Conservation (phyloP, 768 basidiomycete species). For the Rubroboletus satanas region DNA sequence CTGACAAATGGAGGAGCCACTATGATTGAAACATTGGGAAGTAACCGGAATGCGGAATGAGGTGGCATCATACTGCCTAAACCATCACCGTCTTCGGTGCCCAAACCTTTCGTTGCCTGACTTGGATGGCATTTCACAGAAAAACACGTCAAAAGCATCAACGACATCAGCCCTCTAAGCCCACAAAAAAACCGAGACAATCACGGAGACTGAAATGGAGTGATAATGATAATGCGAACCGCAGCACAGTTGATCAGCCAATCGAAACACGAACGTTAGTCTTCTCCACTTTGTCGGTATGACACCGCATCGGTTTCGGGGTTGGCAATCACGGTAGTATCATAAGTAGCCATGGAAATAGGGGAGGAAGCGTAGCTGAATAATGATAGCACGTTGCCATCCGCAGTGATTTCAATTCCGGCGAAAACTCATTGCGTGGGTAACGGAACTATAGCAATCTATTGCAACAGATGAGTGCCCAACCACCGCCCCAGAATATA, state of each 20-base stretch:
- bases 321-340: background rate
- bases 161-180: background rate
- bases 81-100: background rate
- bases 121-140: background rate
- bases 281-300: no score
- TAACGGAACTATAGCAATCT: background rate
- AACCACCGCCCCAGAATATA: background rate
- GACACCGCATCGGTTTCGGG: background rate
- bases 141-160: background rate
- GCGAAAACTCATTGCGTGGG: background rate
- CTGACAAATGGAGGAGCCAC: background rate
- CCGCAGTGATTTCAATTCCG: background rate
- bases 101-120: background rate
- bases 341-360: background rate
- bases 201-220: background rate
- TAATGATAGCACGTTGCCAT: background rate
- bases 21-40: background rate
- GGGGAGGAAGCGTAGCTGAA: background rate
- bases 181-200: background rate
- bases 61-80: background rate
- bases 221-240: background rate
- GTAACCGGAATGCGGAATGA: background rate
- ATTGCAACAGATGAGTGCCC: background rate
- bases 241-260: background rate
- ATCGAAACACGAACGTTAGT: background rate